Evolutionary conservation across 148 eudicot species (phyloP), one percentile per base, ranked within the genome.

Genomic region (Polygonum aviculare): DNA sequence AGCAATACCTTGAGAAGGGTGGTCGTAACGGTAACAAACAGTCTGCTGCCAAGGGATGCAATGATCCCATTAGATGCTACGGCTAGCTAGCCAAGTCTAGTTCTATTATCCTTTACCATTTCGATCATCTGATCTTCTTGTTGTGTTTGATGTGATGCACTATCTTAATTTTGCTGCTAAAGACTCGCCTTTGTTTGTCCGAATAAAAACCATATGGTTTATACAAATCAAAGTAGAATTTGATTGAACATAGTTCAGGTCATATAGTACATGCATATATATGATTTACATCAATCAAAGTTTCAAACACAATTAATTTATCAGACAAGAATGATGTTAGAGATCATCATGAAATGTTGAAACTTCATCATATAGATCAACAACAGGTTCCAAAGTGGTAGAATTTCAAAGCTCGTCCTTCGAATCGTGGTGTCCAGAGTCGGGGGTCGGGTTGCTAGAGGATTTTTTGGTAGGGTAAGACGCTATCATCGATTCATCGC

Each of bases 1-100:
- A 94, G 88, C 98, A 91, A 50, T 94, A 94, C 57, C 79, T 94
- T 73, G 98, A 88, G 73, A 94, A 91, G 76, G 97, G 98, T 59
- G 98, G 95, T n/a, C 80, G 93, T 47, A n/a, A 35, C 33, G 93
- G 97, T 73, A 69, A 73, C 5, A 82, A 82, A 51, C 97, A 94
- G 79, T 91, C 89, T 2, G 89, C 97, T 83, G 84, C 88, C 15
- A 94, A 94, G 84, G 93, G 95, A 41, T 94, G 97, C 88, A 90
- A 87, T 50, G 93, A 94, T 39, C 98, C 95, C 73, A 94, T 94
- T 55, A 84, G 86, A 62, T 94, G 98, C 88, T 94, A 91, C 22
- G 98, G 97, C 39, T 94, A 82, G 50, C 39, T 94, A 82, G 50
- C 21, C 40, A 48, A 45, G 72, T 67, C 35, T 35, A 22, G 16